Conservation (phyloP, 2,329 filamentous ascomycete species). For the Aspergillus aculeatus region DNA sequence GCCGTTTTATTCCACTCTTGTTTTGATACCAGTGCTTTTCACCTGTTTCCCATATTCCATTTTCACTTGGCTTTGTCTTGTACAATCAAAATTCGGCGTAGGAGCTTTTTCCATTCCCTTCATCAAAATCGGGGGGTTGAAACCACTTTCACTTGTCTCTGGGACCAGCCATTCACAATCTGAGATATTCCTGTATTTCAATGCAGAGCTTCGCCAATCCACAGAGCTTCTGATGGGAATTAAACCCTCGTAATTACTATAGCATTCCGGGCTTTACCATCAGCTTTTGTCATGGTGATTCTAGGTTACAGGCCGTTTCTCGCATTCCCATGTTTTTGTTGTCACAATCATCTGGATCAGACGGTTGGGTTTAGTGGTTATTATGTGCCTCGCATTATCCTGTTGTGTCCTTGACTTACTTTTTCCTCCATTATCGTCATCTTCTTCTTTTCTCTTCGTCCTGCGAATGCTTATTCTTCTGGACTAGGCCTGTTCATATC, state of each 20-base stretch:
- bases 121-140: not conserved
- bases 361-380: not conserved
- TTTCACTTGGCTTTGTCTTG: not conserved
- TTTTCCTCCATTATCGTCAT: not conserved
- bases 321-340: not conserved
- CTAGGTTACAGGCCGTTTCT: not conserved
- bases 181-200: not conserved
- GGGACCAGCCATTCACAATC: not conserved
- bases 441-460: not conserved
- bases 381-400: not conserved
- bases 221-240: not conserved
- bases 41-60: constrained; percentile 2
- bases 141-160: not conserved
- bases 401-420: not conserved
- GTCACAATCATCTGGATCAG: not conserved
- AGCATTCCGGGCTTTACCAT: not conserved
- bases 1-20: constrained; percentile 15
- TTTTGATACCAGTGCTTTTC: constrained; percentile 21
- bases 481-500: not conserved
- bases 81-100: constrained; percentile 6
- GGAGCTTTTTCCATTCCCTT: not conserved
- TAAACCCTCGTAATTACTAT: not conserved
- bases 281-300: not conserved
- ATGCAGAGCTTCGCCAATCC: not conserved
- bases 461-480: not conserved